Evolutionary conservation across 2,329 filamentous ascomycete genomes (phyloP), one percentile per base, ranked within the genome.

Genomic region (Cryphonectria nitschkei): DNA sequence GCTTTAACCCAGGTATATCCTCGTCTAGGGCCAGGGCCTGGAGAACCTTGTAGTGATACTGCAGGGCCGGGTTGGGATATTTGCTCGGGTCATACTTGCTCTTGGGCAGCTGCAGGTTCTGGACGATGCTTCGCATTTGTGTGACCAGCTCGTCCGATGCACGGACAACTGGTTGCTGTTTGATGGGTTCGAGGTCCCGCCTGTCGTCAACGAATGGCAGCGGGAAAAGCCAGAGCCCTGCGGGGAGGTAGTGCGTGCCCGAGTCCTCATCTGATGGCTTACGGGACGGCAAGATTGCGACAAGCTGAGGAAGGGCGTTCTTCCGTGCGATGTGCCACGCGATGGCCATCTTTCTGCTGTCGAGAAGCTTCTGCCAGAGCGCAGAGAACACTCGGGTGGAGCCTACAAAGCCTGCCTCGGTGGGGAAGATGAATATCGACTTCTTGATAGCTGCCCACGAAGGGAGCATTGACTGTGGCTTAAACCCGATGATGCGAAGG

Each of bases 41-140:
- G 0, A 99, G 84, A 62, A 99, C 97, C 73, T 90, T 91, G 84
- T 98, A 99, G 82, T 98, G 96, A 95, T 95, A 99, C 81, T 99
- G 96, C 34, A 99, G 85, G 11, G 93, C 88, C 13, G 95, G 94
- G 73, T 99, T 99, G 0, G 96, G 93, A 77, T 98, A 98, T 77
- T 92, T 96, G 1, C 85, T 84, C 0, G 95, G 95, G 75, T 97
- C 92, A 78, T 97, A 99, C 43, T 88, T 85, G 7, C 88, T 94
- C 77, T 93, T 95, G 0, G 96, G 96, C 9, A 99, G 88, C 78
- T 97, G 94, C 0, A 98, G 84, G 75, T 97, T 94, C 78, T 96
- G 92, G 2, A 98, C 84, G 4, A 98, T 88, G 7, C 87, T 87
- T 64, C 93, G 88, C 95, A 98, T 98, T 52, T 88, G 86, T 76